Evolutionary conservation across 208 protist species (phyloP).

Genomic region (Acanthamoeba sp.): DNA sequence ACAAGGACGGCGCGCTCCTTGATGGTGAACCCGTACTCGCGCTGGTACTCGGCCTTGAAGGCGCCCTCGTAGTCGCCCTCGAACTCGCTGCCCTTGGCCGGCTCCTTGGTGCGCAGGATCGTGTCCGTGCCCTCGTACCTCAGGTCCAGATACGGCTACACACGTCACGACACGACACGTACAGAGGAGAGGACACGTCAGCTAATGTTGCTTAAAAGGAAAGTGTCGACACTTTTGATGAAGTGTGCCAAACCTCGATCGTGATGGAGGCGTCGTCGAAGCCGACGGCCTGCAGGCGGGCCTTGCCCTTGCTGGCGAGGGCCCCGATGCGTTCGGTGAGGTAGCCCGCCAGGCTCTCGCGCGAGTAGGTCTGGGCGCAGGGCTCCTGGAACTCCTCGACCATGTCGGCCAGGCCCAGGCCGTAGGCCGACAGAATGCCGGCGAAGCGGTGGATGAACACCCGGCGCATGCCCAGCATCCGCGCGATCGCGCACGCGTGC

Average conservation of each 20-base stretch:
- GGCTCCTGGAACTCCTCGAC: constrained; percentile 93
- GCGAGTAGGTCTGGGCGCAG: constrained; percentile 83
- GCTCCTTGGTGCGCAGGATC: constrained; percentile 91
- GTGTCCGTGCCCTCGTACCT: constrained; percentile 95
- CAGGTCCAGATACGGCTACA: constrained; percentile 92
- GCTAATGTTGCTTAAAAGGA: too few relatives aligned
- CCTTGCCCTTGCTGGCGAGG: constrained; percentile 31
- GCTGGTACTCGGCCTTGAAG: constrained; percentile 92
- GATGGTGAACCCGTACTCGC: constrained; percentile 95
- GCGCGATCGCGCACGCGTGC: constrained; percentile 95
- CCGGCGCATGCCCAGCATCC: constrained; percentile 88
- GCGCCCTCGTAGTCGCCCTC: constrained; percentile 81
- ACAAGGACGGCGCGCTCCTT: constrained; percentile 91
- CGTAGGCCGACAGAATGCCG: constrained; percentile 95
- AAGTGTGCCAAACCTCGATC: constrained; percentile 23
- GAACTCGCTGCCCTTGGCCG: constrained; percentile 30
- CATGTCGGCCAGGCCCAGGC: constrained; percentile 94
- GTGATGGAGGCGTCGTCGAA: constrained; percentile 67
- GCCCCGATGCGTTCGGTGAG: constrained; percentile 70
- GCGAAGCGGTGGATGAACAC: constrained; percentile 91
- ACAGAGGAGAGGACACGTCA: too few relatives aligned
- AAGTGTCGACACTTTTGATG: too few relatives aligned
- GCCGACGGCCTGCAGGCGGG: constrained; percentile 71
- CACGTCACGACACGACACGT: too few relatives aligned
- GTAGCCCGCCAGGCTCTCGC: constrained; percentile 74